Evolutionary conservation across 192 early-diverging fungal genomes (phyloP).

Genomic region (Coemansia sp.): DNA sequence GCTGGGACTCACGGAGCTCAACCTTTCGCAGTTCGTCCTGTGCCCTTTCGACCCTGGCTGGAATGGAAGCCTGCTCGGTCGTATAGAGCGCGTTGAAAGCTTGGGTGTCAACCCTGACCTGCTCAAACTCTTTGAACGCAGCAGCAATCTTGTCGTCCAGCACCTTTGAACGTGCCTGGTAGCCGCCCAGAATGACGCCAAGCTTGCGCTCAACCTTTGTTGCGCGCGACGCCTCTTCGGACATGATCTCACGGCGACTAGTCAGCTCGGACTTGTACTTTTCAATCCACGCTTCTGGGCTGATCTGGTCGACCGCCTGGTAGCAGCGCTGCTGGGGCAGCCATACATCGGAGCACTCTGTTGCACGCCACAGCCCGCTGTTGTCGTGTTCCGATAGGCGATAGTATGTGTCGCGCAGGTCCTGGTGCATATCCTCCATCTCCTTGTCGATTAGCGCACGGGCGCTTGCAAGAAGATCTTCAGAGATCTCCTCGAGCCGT

Average conservation of each 20-base stretch:
- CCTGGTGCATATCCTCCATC: slow-evolving; percentile 21
- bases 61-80: slow-evolving; percentile 62
- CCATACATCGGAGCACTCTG: slow-evolving; percentile 28
- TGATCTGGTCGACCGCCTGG: neutral
- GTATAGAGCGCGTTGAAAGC: slow-evolving; percentile 63
- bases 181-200: slow-evolving; percentile 77
- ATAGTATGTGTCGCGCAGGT: slow-evolving; percentile 11
- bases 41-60: slow-evolving; percentile 55
- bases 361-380: slow-evolving; percentile 32
- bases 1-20: slow-evolving; percentile 54
- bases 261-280: slow-evolving; percentile 33
- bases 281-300: slow-evolving; percentile 19
- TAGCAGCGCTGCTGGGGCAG: slow-evolving; percentile 16
- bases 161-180: slow-evolving; percentile 67
- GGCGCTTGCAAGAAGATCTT: slow-evolving; percentile 61
- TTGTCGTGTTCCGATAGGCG: slow-evolving; percentile 15
- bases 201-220: slow-evolving; percentile 87
- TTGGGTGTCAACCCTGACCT: slow-evolving; percentile 58
- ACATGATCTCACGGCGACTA: slow-evolving; percentile 65
- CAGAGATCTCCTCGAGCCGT: slow-evolving; percentile 55
- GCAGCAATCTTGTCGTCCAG: slow-evolving; percentile 62
- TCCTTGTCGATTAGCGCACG: slow-evolving; percentile 59
- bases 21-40: slow-evolving; percentile 49
- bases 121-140: slow-evolving; percentile 61
- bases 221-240: slow-evolving; percentile 69